Conservation (phyloP, 148 eudicot species). For the Fagopyrum homotropicum region DNA sequence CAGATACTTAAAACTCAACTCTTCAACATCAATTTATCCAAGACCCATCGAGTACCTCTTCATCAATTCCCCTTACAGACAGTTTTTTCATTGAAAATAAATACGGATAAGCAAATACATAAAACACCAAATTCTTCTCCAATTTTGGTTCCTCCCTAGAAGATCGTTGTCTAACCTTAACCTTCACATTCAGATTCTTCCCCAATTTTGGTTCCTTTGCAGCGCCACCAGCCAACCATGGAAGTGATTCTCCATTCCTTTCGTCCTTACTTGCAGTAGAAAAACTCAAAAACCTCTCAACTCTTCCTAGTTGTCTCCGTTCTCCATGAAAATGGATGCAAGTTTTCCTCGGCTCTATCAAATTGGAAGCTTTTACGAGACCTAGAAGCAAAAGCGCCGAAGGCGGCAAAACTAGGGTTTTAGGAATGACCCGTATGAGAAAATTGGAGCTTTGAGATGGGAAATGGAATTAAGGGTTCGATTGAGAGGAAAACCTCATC, state of each 20-base stretch:
- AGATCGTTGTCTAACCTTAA: constrained; percentile 49
- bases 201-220: constrained; percentile 24
- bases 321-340: too few species aligned
- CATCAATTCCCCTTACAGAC: too few species aligned
- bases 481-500: constrained; percentile 38
- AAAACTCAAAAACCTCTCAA: too few species aligned
- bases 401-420: constrained; percentile 18
- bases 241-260: too few species aligned
- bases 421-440: constrained; percentile 25
- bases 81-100: too few species aligned
- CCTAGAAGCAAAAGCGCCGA: constrained; percentile 13
- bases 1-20: too few species aligned
- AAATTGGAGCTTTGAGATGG: constrained; percentile 30
- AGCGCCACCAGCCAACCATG: constrained; percentile 55
- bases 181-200: constrained; percentile 18
- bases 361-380: constrained; percentile 15
- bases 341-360: constrained; percentile 21
- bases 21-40: too few species aligned
- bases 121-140: too few species aligned
- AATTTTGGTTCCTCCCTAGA: constrained; percentile 83
- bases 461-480: constrained; percentile 23
- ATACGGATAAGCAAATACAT: too few species aligned
- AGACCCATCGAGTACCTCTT: too few species aligned
- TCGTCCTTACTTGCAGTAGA: too few species aligned
- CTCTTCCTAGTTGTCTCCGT: too few species aligned